Evolutionary conservation across 768 basidiomycete species (phyloP).

Genomic region (Russula virescens): DNA sequence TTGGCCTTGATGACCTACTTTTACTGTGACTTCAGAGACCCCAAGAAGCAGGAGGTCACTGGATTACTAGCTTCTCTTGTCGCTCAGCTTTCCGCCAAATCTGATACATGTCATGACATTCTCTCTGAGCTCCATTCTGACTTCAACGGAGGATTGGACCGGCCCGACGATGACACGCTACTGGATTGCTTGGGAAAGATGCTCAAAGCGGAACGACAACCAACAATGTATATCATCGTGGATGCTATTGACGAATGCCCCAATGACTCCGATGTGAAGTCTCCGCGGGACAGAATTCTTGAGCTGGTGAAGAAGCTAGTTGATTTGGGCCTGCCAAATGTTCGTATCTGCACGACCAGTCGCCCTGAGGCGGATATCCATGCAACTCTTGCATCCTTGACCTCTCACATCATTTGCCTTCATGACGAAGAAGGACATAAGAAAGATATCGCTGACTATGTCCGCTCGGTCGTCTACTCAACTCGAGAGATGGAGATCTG

Average conservation of each 20-base stretch:
- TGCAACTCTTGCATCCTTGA: not conserved
- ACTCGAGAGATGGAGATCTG: not conserved
- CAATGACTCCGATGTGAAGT: not conserved
- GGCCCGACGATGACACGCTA: too few species aligned
- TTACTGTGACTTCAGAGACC: too few species aligned
- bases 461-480: not conserved
- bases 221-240: not conserved
- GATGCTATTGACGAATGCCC: not conserved
- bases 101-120: too few species aligned
- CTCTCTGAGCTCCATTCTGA: too few species aligned
- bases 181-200: too few species aligned
- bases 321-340: not conserved
- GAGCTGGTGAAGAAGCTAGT: not conserved
- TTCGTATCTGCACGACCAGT: not conserved
- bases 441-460: not conserved
- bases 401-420: not conserved
- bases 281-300: not conserved
- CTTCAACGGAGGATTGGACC: too few species aligned
- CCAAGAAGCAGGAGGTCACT: too few species aligned
- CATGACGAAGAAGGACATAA: not conserved
- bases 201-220: too few species aligned
- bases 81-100: too few species aligned
- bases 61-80: too few species aligned
- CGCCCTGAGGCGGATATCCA: not conserved
- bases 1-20: too few species aligned